phyloP scores from a whole-genome alignment of 495 filamentous ascomycete genomes.

The Neurospora sp. region DNA sequence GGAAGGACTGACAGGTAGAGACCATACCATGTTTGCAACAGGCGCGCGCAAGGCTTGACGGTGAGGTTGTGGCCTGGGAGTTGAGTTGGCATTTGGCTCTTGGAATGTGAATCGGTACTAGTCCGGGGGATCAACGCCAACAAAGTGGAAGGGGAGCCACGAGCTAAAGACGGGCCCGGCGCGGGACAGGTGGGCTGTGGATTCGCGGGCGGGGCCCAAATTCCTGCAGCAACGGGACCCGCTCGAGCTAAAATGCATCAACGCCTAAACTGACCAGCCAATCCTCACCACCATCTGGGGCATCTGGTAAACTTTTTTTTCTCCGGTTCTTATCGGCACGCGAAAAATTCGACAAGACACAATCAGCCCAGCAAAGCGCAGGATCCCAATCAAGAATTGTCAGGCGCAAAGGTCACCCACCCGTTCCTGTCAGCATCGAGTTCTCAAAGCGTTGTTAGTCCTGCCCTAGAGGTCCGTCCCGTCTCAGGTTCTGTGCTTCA shows the following conservation, averaged over 20 bases:
- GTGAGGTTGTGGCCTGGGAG: not conserved
- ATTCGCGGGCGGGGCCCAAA: not conserved
- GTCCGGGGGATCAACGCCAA: not conserved
- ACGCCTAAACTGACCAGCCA: constrained; percentile 10
- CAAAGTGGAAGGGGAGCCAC: constrained; percentile 4
- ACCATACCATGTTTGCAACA: not conserved
- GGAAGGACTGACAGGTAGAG: not conserved
- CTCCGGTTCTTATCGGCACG: not conserved
- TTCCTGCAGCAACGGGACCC: not conserved
- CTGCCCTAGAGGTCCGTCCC: not conserved
- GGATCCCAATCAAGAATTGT: not conserved
- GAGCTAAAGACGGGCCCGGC: constrained; percentile 1
- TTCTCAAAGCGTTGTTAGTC: not conserved
- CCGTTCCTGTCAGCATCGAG: not conserved
- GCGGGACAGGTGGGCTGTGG: not conserved
- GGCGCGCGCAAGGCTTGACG: not conserved
- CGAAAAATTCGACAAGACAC: not conserved
- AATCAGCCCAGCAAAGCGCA: not conserved
- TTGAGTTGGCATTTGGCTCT: not conserved
- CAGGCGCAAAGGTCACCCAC: not conserved
- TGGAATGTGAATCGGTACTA: not conserved
- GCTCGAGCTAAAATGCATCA: constrained; percentile 11
- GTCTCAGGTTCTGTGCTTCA: not conserved
- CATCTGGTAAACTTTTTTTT: constrained; percentile 1
- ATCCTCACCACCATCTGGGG: constrained; percentile 3